Evolutionary conservation across 2,329 filamentous ascomycete species (phyloP).

Genomic region (Fusarium acutatum): DNA sequence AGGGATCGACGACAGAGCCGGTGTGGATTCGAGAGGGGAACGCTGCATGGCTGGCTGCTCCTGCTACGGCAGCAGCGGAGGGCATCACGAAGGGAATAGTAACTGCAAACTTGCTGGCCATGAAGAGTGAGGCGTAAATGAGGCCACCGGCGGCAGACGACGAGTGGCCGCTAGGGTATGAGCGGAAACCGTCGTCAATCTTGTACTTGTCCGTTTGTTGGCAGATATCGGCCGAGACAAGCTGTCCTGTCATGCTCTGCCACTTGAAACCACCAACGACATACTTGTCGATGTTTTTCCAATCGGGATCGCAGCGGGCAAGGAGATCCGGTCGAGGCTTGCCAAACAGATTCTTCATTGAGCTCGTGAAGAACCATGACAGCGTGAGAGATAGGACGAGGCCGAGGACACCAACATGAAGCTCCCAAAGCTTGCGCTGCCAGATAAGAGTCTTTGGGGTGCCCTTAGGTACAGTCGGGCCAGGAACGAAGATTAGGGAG

Average conservation of each 20-base stretch:
- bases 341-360: conserved; percentile 80
- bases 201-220: conserved; percentile 65
- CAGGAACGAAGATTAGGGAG: conserved; percentile 76
- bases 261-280: conserved; percentile 68
- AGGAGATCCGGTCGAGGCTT: conserved; percentile 84
- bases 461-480: conserved; percentile 68
- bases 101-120: conserved; percentile 83
- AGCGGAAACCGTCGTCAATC: conserved; percentile 85
- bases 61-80: conserved; percentile 54
- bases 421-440: conserved; percentile 89
- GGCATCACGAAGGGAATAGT: conserved; percentile 74
- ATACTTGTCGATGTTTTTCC: conserved; percentile 67
- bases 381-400: conserved; percentile 76
- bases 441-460: conserved; percentile 74
- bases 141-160: conserved; percentile 81
- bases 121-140: conserved; percentile 85
- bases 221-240: conserved; percentile 84
- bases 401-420: conserved; percentile 86
- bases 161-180: conserved; percentile 67
- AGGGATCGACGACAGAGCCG: conserved; percentile 47
- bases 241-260: conserved; percentile 65
- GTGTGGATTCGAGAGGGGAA: conserved; percentile 73
- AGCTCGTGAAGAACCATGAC: conserved; percentile 83
- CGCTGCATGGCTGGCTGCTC: conserved; percentile 69
- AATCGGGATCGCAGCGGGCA: conserved; percentile 78